Evolutionary conservation across 129 eudicot genomes (phyloP).

Genomic region (Pulicaria dysenterica): DNA sequence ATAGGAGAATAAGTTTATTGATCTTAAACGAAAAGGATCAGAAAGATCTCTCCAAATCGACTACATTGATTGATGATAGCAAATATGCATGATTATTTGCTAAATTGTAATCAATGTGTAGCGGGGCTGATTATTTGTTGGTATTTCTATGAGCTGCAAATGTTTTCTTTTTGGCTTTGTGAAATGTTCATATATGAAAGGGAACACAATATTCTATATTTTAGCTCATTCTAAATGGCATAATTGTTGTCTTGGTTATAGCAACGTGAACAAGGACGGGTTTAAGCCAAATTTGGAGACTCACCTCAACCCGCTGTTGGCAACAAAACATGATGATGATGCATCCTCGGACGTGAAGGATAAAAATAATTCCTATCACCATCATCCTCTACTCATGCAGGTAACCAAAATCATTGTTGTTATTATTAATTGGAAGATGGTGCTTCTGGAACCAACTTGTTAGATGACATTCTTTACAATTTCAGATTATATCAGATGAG

Average conservation of each 20-base stretch:
- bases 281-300: conserved; percentile 96
- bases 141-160: too few relatives aligned
- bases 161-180: neutral
- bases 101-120: too few relatives aligned
- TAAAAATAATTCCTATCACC: conserved; percentile 51
- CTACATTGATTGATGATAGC: too few relatives aligned
- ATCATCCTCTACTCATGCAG: conserved; percentile 89
- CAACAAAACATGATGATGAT: conserved; percentile 59
- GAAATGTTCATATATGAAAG: neutral
- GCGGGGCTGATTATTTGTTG: too few relatives aligned
- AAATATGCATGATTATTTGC: too few relatives aligned
- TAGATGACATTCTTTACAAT: conserved; percentile 24
- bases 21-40: too few relatives aligned
- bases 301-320: conserved; percentile 79
- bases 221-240: neutral
- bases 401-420: conserved; percentile 33
- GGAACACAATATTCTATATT: neutral
- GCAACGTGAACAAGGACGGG: conserved; percentile 86
- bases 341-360: conserved; percentile 54
- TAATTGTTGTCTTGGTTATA: conserved; percentile 36
- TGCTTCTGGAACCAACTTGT: conserved; percentile 16
- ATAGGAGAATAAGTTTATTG: too few relatives aligned
- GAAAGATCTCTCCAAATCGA: too few relatives aligned
- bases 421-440: neutral
- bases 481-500: conserved; percentile 77